Evolutionary conservation across 1,284 basidiomycete genomes (phyloP).

Genomic region (Rugiboletus extremiorientalis): DNA sequence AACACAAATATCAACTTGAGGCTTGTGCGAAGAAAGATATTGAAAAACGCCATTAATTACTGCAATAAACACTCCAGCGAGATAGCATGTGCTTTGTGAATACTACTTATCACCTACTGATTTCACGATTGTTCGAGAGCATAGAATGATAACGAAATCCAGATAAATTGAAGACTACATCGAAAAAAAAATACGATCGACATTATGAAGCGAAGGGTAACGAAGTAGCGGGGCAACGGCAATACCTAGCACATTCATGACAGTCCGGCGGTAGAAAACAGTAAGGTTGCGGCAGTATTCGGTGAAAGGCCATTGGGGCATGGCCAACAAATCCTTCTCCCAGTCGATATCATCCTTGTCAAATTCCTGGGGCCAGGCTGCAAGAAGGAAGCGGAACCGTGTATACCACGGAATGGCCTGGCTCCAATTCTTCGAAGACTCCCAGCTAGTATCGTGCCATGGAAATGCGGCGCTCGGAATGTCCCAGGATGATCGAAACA

Average conservation of each 20-base stretch:
- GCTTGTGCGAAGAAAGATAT: no score
- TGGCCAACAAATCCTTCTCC: background rate
- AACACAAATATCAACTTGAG: no score
- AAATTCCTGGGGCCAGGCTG: background rate
- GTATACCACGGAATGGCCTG: slow-evolving; percentile 11
- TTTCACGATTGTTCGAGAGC: no score
- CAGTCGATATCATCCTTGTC: slow-evolving; percentile 1
- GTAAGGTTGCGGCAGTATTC: background rate
- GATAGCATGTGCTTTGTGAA: no score
- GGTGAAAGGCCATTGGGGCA: background rate
- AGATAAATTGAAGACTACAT: background rate
- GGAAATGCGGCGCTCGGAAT: background rate
- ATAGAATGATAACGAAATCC: background rate
- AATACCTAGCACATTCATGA: background rate
- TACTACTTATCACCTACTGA: no score
- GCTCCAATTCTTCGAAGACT: background rate
- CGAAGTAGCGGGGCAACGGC: background rate
- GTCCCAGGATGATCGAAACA: slow-evolving; percentile 8
- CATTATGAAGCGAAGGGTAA: background rate
- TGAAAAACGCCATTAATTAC: no score
- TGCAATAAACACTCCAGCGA: no score
- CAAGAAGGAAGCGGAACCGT: background rate
- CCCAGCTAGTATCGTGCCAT: slow-evolving; percentile 6
- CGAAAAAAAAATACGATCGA: background rate
- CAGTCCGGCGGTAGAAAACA: background rate